A percentile compares a stretch with the other conserved stretches of the same genome.
phyloP scores from a whole-genome alignment of 176 grass and related monocot species.

The Oryza longistaminata region DNA sequence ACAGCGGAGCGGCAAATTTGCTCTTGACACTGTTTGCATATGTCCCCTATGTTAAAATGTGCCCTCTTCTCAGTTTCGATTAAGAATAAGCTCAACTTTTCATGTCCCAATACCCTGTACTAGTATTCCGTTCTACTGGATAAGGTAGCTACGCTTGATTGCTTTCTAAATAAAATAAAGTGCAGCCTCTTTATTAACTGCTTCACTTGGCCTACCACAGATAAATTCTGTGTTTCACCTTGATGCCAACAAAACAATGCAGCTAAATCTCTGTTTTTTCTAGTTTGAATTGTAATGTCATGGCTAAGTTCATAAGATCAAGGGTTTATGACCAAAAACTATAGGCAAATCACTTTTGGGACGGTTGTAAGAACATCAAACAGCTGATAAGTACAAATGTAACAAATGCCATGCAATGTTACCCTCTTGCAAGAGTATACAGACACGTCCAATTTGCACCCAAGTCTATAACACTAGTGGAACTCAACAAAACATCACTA shows the following conservation, averaged over 20 bases:
- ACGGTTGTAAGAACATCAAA: too few species aligned
- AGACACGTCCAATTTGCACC: not conserved
- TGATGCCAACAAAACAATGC: not conserved
- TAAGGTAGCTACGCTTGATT: not conserved
- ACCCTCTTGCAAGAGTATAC: too few species aligned
- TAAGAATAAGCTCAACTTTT: too few species aligned
- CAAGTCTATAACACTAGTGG: not conserved
- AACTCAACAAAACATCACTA: not conserved
- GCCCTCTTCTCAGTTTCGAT: too few species aligned
- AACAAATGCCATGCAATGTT: too few species aligned
- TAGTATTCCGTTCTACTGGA: not conserved
- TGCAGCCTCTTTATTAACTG: not conserved
- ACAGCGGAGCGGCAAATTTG: too few species aligned
- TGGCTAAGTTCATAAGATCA: not conserved
- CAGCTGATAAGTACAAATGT: too few species aligned
- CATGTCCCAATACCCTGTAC: not conserved
- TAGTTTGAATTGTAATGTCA: not conserved
- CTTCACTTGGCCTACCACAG: not conserved
- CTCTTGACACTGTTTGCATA: too few species aligned
- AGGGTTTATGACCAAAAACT: too few species aligned
- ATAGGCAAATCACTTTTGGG: too few species aligned
- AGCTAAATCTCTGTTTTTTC: not conserved
- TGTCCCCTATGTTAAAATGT: too few species aligned
- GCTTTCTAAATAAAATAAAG: not conserved
- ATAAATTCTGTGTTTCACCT: not conserved